phyloP scores from a whole-genome alignment of 1,284 basidiomycete genomes.

The Trichosporon sp. region DNA sequence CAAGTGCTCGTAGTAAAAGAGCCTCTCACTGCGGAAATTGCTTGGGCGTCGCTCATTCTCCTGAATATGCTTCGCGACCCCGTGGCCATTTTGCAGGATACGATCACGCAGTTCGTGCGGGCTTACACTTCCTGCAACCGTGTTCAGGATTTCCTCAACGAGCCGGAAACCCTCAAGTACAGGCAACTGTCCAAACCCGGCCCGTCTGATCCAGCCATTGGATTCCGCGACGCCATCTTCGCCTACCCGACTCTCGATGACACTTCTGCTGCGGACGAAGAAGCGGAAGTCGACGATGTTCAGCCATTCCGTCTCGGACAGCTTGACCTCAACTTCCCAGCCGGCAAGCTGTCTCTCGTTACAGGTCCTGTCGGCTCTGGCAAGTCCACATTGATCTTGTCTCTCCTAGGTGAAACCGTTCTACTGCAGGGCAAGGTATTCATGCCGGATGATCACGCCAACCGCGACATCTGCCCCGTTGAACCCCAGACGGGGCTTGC shows the following conservation, averaged over 20 bases:
- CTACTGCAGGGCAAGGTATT: conserved; percentile 53
- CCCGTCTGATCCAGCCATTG: conserved; percentile 50
- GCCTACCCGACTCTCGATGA: conserved; percentile 24
- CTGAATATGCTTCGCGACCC: conserved; percentile 53
- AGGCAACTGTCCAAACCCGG: conserved; percentile 48
- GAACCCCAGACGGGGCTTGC: conserved; percentile 51
- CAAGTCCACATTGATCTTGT: conserved; percentile 68
- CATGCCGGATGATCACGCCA: conserved; percentile 53
- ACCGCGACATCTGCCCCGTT: conserved; percentile 47
- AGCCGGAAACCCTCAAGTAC: conserved; percentile 58
- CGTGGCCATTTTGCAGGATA: conserved; percentile 39
- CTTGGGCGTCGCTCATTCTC: conserved; percentile 54
- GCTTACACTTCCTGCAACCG: conserved; percentile 50
- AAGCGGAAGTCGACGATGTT: conserved; percentile 13
- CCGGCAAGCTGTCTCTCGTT: conserved; percentile 47
- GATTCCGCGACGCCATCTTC: conserved; percentile 54
- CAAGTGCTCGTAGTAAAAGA: conserved; percentile 42
- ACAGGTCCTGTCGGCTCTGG: conserved; percentile 54
- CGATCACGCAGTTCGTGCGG: conserved; percentile 52
- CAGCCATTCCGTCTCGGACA: conserved; percentile 51
- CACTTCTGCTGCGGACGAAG: neutral
- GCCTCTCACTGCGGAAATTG: conserved; percentile 40
- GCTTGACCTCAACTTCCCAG: conserved; percentile 52
- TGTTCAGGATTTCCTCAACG: conserved; percentile 52
- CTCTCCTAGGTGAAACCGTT: conserved; percentile 55